Percentiles rank a stretch among this genome's conserved stretches.
Evolutionary conservation across 2,329 filamentous ascomycete species (phyloP).

Genomic region (Phialophora expanda): DNA sequence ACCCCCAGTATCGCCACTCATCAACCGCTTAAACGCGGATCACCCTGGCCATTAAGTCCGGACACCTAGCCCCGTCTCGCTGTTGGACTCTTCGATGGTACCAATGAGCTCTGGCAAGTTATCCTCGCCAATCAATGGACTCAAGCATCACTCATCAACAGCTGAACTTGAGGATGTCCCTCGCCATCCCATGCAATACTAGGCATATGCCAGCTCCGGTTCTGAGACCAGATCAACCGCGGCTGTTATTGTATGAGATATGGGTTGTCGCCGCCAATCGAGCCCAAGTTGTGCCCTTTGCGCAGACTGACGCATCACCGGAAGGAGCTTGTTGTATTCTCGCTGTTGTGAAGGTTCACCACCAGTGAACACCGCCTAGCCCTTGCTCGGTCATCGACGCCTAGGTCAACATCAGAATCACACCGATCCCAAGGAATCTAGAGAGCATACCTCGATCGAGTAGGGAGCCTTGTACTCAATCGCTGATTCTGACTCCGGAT

Average conservation of each 20-base stretch:
- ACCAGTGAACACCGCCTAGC: constrained; percentile 52
- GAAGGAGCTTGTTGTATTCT: background rate
- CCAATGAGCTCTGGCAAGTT: background rate
- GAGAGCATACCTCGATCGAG: constrained; percentile 49
- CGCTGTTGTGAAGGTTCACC: background rate
- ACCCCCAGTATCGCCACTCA: background rate
- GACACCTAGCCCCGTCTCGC: too few species aligned
- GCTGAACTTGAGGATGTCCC: background rate
- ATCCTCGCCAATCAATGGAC: background rate
- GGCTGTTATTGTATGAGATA: background rate
- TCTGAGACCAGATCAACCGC: background rate
- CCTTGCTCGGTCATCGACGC: constrained; percentile 56
- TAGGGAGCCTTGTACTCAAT: constrained; percentile 44
- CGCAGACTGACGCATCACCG: background rate
- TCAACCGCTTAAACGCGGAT: background rate
- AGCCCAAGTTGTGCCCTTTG: background rate
- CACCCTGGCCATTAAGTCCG: background rate
- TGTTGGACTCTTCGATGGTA: background rate
- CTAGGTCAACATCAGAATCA: constrained; percentile 40
- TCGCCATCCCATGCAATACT: background rate
- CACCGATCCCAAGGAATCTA: background rate
- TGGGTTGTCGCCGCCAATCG: background rate
- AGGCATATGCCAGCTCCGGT: background rate
- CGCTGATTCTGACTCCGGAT: constrained; percentile 27
- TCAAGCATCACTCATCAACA: background rate